These are phyloP conservation scores for Macrolepiota dolichaula DNA, from an alignment of 768 basidiomycete genomes.

Conservation along the genomic window DNA sequence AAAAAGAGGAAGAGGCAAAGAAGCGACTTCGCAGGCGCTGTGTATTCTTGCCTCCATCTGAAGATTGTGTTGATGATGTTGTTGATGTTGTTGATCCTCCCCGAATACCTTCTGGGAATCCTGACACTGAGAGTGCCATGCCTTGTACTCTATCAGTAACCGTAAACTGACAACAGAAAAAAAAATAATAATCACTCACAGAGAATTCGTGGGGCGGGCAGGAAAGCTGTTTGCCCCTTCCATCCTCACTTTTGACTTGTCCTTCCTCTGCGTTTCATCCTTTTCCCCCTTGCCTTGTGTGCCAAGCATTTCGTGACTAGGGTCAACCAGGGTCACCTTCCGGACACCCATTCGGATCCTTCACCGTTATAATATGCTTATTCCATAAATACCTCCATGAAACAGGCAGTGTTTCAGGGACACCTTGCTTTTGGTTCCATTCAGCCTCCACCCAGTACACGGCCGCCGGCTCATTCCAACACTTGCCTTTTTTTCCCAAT, in stretches of 20 bases:
- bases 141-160: too few species aligned
- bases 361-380: background rate
- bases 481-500: background rate
- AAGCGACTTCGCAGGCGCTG: background rate
- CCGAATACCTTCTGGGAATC: slow-evolving; percentile 1
- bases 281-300: background rate
- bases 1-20: background rate
- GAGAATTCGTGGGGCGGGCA: background rate
- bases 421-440: background rate
- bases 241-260: background rate
- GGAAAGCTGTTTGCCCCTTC: background rate
- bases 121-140: slow-evolving; percentile 6
- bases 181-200: too few species aligned
- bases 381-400: slow-evolving; percentile 7
- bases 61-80: background rate
- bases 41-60: background rate
- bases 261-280: slow-evolving; percentile 2
- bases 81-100: background rate
- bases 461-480: background rate
- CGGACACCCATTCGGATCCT: background rate
- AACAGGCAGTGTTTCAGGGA: background rate
- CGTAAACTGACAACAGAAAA: too few species aligned
- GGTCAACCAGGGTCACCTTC: background rate
- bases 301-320: background rate
- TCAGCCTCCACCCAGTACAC: background rate